These are phyloP conservation scores for Westerdykella ornata DNA, from an alignment of 2,329 filamentous ascomycete species.

Conservation along the genomic window DNA sequence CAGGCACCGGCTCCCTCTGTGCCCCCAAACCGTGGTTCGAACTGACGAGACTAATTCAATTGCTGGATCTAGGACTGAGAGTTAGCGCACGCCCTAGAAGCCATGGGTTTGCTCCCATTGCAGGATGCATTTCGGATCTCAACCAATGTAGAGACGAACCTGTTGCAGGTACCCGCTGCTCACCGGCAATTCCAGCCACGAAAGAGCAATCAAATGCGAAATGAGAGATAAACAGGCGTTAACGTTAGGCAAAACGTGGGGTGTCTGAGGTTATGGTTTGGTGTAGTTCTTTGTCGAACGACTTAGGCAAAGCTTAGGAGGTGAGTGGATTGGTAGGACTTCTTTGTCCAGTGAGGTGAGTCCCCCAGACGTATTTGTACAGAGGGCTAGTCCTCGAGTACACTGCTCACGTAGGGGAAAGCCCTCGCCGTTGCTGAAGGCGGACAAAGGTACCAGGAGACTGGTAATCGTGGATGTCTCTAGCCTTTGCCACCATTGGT, in stretches of 20 bases:
- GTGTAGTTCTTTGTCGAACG: slow-evolving; percentile 30
- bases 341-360: slow-evolving; percentile 33
- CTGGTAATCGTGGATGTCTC: slow-evolving; percentile 34
- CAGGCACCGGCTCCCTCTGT: neutral
- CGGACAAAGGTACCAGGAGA: slow-evolving; percentile 32
- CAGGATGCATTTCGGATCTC: slow-evolving; percentile 26
- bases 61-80: neutral
- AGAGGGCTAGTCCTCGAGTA: slow-evolving; percentile 27
- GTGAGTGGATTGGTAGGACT: slow-evolving; percentile 29
- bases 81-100: neutral
- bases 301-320: slow-evolving; percentile 24
- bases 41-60: neutral
- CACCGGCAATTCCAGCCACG: slow-evolving; percentile 21
- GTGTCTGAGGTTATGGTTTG: slow-evolving; percentile 30
- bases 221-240: slow-evolving; percentile 13
- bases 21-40: too few relatives aligned
- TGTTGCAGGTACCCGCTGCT: slow-evolving; percentile 31
- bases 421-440: slow-evolving; percentile 31
- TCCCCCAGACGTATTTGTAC: slow-evolving; percentile 36
- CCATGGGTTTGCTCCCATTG: slow-evolving; percentile 28
- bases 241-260: slow-evolving; percentile 23
- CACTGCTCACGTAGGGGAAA: slow-evolving; percentile 32
- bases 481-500: slow-evolving; percentile 28
- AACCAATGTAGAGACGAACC: slow-evolving; percentile 29
- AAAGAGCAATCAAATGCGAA: slow-evolving; percentile 24